Evolutionary conservation across 176 grass and related monocot genomes (phyloP), one percentile per base, ranked within the genome.

Genomic region (Cocos nucifera): DNA sequence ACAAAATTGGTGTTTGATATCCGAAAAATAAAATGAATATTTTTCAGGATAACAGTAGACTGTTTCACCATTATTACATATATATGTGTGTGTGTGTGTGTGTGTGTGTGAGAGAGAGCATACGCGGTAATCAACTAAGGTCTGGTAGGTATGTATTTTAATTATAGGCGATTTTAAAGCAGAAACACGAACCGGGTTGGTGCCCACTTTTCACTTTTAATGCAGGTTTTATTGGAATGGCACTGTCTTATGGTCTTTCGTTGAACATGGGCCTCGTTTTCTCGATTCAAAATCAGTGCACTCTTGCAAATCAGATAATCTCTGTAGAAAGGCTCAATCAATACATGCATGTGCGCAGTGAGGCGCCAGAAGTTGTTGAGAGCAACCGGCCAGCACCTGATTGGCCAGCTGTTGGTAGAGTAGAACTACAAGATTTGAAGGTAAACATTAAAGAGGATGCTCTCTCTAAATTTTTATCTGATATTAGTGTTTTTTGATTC

Each of bases 181-280:
- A 8, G 12, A 14, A 12, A 44, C 10, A 44, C 14, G 35, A 44
- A 44, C 35, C 10, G 9, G 35, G 2, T 44, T 12, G 0, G 9
- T 44, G 12, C 35, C 35, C 9, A 44, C 35, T 1, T 2, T n/a
- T n/a, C n/a, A n/a, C n/a, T 67, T 68, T 48, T 17, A 17, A 59
- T 51, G 53, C 84, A 98, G 93, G 87, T 44, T 92, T 92, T 83
- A 78, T 98, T 20, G 87, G 93, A 66, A 86, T 98, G 87, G 93
- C 84, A 44, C 67, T 97, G 59, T 97, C 93, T 19, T 92, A 97
- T 78, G 93, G 93, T 26, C 79, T 97, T 53, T 92, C 93, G 22
- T 56, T 98, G 58, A 98, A 98, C 65, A 78, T 65, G 10, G 83
- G 79, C 1, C 74, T 98, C 52, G 78, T 90, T 52, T 74, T 49